Conservation (phyloP, 2,329 filamentous ascomycete genomes). For the Emmonsiellopsis sp. region DNA sequence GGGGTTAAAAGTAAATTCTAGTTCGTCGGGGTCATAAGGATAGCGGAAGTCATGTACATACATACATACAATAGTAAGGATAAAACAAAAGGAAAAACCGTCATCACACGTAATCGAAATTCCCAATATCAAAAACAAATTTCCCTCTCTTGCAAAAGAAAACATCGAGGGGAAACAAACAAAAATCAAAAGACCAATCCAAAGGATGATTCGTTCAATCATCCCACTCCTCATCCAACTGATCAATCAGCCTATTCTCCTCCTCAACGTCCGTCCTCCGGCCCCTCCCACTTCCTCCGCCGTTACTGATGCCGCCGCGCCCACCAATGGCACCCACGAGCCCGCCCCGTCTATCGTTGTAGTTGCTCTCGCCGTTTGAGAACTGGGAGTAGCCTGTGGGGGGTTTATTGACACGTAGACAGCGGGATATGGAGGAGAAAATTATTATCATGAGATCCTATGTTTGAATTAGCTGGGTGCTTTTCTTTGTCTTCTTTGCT, state of each 20-base stretch:
- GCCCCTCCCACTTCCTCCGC: constrained; percentile 28
- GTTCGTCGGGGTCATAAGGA: not conserved
- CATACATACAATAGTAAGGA: not conserved
- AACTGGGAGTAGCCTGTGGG: constrained; percentile 26
- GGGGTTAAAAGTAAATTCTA: too few species aligned
- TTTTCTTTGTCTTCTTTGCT: not conserved
- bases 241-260: constrained; percentile 89
- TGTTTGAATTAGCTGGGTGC: not conserved
- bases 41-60: not conserved
- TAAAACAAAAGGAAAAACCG: too few species aligned
- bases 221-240: constrained; percentile 95
- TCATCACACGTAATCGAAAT: too few species aligned
- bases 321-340: constrained; percentile 29
- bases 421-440: constrained; percentile 34
- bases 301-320: constrained; percentile 10
- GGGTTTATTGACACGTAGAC: constrained; percentile 23
- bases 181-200: not conserved
- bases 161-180: not conserved
- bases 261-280: constrained; percentile 50
- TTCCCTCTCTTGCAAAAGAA: not conserved
- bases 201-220: constrained; percentile 37
- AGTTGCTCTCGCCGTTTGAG: constrained; percentile 11
- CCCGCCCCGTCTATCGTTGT: constrained; percentile 16
- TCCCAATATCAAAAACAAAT: not conserved
- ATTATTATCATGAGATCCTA: constrained; percentile 40